Percentiles rank a stretch among this genome's conserved stretches.
phyloP scores from a whole-genome alignment of 495 filamentous ascomycete species.

The Mytilinidion resinicola region DNA sequence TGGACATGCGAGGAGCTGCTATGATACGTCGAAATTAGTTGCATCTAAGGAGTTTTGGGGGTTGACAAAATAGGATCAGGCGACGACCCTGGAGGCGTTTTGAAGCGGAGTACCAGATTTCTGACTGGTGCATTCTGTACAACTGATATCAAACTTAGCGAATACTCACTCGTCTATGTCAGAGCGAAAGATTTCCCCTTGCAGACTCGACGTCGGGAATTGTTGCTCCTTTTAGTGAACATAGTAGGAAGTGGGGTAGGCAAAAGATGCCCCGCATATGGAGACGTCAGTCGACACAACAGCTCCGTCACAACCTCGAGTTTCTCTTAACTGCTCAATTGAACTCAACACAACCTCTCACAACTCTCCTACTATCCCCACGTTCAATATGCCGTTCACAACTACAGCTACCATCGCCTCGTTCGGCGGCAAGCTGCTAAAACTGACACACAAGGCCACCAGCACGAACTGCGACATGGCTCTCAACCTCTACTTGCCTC shows the following conservation, averaged over 20 bases:
- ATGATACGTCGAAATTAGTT: background rate
- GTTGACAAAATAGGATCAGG: slow-evolving; percentile 10
- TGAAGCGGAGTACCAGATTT: background rate
- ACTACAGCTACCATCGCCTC: slow-evolving; percentile 84
- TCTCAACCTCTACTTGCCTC: slow-evolving; percentile 63
- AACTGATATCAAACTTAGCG: background rate
- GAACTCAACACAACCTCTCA: background rate
- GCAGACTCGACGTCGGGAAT: slow-evolving; percentile 6
- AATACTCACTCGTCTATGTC: too few species aligned
- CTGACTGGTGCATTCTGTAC: background rate
- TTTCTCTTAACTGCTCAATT: background rate
- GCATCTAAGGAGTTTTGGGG: slow-evolving; percentile 21
- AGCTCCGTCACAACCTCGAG: background rate
- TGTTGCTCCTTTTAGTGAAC: slow-evolving; percentile 22
- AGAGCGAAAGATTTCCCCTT: too few species aligned
- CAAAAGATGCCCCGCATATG: slow-evolving; percentile 23
- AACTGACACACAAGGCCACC: slow-evolving; percentile 75
- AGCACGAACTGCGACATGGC: slow-evolving; percentile 61
- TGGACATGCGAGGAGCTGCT: slow-evolving; percentile 97
- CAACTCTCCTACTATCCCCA: background rate
- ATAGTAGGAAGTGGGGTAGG: slow-evolving; percentile 11
- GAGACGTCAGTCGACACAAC: slow-evolving; percentile 4
- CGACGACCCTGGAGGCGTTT: background rate
- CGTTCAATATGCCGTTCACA: slow-evolving; percentile 62
- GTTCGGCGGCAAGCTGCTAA: slow-evolving; percentile 92